Conservation (phyloP, 345 rosid genomes). For the Salix purpurea region DNA sequence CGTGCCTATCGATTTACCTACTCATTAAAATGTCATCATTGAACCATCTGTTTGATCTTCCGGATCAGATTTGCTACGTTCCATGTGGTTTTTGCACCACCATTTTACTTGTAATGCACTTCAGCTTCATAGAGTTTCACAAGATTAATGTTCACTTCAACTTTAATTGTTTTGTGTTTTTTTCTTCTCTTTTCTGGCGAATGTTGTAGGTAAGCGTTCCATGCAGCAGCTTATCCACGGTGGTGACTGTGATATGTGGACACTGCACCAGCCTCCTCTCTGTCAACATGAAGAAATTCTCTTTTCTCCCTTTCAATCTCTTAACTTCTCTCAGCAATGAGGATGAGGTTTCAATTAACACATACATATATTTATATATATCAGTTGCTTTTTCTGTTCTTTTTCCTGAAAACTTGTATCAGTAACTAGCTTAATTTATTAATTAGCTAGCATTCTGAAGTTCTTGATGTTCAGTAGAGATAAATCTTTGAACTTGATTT, state of each 20-base stretch:
- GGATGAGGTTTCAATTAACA: conserved; percentile 20
- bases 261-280: conserved; percentile 92
- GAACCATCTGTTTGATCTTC: conserved; percentile 62
- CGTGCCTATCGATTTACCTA: neutral
- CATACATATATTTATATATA: too few relatives aligned
- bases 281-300: conserved; percentile 82
- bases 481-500: neutral
- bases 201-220: conserved; percentile 81
- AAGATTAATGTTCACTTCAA: neutral
- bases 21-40: conserved; percentile 43
- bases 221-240: conserved; percentile 72
- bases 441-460: neutral
- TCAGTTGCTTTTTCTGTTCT: neutral
- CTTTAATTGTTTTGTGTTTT: neutral
- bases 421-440: neutral
- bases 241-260: conserved; percentile 93
- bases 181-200: neutral
- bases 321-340: conserved; percentile 60
- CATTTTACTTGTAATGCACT: conserved; percentile 59
- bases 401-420: neutral
- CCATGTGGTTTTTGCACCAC: conserved; percentile 94
- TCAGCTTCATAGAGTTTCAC: neutral
- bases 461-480: neutral
- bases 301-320: conserved; percentile 79
- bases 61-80: conserved; percentile 94